A percentile compares a stretch with the other conserved stretches of the same genome.
Conservation (phyloP, 1,284 basidiomycete species). For the Tilletia caries region DNA sequence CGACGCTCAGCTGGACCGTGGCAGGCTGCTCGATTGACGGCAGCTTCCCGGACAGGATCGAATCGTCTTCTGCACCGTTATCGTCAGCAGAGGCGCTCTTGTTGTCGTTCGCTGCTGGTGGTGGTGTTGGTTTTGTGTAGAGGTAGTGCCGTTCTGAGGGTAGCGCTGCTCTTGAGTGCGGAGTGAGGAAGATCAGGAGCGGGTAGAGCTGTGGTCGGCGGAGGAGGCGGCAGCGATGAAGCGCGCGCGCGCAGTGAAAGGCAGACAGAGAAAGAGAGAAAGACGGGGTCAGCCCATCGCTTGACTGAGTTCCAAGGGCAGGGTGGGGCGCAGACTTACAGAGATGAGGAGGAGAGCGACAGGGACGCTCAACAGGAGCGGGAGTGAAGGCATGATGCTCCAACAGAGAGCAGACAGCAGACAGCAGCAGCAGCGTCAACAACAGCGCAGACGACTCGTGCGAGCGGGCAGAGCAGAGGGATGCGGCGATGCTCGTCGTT, state of each 20-base stretch:
- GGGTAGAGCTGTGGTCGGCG: neutral
- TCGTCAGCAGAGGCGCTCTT: neutral
- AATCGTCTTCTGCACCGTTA: neutral
- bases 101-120: neutral
- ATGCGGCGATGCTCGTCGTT: no score
- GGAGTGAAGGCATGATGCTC: neutral
- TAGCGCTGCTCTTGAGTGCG: neutral
- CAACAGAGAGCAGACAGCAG: neutral
- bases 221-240: neutral
- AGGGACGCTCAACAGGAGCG: neutral
- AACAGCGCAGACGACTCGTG: no score
- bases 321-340: neutral
- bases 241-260: no score
- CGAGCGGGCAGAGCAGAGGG: no score
- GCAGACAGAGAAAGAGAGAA: no score
- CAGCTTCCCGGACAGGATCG: neutral
- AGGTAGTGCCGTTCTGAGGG: constrained; percentile 5
- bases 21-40: constrained; percentile 57
- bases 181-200: constrained; percentile 10
- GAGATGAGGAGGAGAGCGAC: constrained; percentile 3
- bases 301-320: neutral
- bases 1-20: constrained; percentile 63
- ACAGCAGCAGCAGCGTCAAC: no score
- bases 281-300: neutral
- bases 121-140: neutral